phyloP scores from a whole-genome alignment of 2,329 filamentous ascomycete species.

The Sporothrix brasiliensis region DNA sequence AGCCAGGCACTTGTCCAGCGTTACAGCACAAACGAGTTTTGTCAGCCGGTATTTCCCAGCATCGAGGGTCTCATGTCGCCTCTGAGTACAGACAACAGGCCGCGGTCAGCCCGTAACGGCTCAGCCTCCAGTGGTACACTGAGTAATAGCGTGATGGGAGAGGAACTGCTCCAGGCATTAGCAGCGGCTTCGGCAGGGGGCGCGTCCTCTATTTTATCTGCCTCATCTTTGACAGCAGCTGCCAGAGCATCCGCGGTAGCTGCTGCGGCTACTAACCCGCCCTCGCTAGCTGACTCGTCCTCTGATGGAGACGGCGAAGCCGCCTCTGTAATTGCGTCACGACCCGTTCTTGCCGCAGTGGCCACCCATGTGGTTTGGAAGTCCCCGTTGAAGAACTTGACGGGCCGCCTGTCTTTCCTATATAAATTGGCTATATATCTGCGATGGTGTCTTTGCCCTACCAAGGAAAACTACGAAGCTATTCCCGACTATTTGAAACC shows the following conservation, averaged over 20 bases:
- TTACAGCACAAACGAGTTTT: conserved; percentile 28
- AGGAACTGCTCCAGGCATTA: conserved; percentile 12
- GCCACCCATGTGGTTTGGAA: conserved; percentile 20
- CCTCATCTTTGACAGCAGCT: background rate
- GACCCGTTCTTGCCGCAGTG: conserved; percentile 3
- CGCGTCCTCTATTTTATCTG: conserved; percentile 1
- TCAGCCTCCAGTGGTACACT: background rate
- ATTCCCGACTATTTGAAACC: conserved; percentile 38
- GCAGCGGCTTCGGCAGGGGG: conserved; percentile 10
- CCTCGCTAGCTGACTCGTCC: background rate
- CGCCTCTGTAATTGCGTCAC: background rate
- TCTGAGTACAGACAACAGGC: conserved; percentile 11
- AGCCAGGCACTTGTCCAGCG: conserved; percentile 25
- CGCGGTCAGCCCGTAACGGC: background rate
- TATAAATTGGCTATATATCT: conserved; percentile 29
- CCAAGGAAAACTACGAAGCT: conserved; percentile 25
- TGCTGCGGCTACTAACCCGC: conserved; percentile 6
- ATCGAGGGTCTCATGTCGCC: conserved; percentile 26
- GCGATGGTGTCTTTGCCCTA: conserved; percentile 29
- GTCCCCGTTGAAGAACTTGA: conserved; percentile 18
- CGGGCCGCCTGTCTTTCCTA: conserved; percentile 25
- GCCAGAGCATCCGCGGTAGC: conserved; percentile 18
- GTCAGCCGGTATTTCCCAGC: conserved; percentile 29
- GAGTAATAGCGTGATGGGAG: conserved; percentile 19
- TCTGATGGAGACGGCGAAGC: background rate